Evolutionary conservation across 331 rosid genomes (phyloP), one percentile per base, ranked within the genome.

Genomic region (Pyracantha coccinea): DNA sequence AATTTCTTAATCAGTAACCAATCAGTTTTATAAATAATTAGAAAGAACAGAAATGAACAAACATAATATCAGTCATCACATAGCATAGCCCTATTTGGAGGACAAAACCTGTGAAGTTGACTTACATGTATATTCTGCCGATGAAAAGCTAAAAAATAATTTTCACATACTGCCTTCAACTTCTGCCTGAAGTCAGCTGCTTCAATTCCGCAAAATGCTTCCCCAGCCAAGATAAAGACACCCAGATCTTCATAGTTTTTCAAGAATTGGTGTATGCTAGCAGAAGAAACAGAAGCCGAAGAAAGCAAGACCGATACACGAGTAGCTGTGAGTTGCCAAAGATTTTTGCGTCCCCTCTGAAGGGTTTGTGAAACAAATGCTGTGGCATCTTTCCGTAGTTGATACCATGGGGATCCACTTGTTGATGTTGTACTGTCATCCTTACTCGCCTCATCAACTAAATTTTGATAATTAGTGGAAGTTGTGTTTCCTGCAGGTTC

Each of bases 111-210:
- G 61, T 54, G 58, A 84, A 82, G 83, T 38, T 65, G 71, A 89
- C 99, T 90, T 89, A 92, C 99, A 86, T 89, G 81, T 72, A 88
- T 83, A 85, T 83, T 95, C 83, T 95, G 99, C 77, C 96, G 96
- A 82, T 95, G 99, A 82, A 92, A 92, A 69, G 97, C 86, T 63
- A 66, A 78, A 86, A 86, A 95, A 89, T 95, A 95, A 81, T 84
- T 92, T 86, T 95, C 99, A 85, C 99, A 95, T 65, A 92, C 97
- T 50, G 63, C 86, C 91, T 95, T 95, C 77, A 92, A 78, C 87
- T 95, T 95, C 83, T 92, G 99, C 89, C 99, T 86, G 70, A 95
- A 92, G 60, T 95, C 99, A 86, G 74, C 89, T 21, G 97, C 99
- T 85, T 95, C 97, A 81, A 85, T 81, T 78, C 99, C 99, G 57